Evolutionary conservation across 2,329 filamentous ascomycete genomes (phyloP).

Genomic region (Epichloe aotearoae): DNA sequence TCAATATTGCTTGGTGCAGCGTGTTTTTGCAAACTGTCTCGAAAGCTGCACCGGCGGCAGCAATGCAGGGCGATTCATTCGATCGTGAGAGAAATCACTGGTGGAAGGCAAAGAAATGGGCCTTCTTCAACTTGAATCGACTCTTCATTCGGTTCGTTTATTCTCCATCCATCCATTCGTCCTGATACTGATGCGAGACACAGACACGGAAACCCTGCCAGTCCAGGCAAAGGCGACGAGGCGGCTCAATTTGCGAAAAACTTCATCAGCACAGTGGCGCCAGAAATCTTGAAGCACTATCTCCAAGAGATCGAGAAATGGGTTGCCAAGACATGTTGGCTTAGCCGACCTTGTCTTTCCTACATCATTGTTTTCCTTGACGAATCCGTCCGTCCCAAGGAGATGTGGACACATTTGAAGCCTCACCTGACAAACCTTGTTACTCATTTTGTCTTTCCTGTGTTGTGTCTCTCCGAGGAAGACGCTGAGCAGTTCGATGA

Average conservation of each 20-base stretch:
- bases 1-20: conserved; percentile 91
- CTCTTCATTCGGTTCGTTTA: conserved; percentile 69
- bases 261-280: conserved; percentile 83
- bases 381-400: conserved; percentile 92
- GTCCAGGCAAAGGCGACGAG: conserved; percentile 61
- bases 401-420: conserved; percentile 91
- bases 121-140: conserved; percentile 93
- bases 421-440: conserved; percentile 87
- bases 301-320: conserved; percentile 92
- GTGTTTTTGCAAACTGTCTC: conserved; percentile 83
- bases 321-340: conserved; percentile 88
- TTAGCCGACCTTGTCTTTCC: conserved; percentile 85
- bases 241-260: conserved; percentile 75
- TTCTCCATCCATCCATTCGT: not conserved
- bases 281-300: conserved; percentile 92
- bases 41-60: conserved; percentile 66
- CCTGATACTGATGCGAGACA: not conserved
- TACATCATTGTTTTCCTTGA: conserved; percentile 93
- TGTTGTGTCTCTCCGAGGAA: conserved; percentile 82
- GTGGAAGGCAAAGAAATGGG: conserved; percentile 99
- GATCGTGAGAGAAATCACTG: conserved; percentile 91
- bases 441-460: conserved; percentile 88
- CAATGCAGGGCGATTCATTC: conserved; percentile 70
- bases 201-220: conserved; percentile 80
- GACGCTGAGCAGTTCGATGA: conserved; percentile 90